Base-by-base conservation (phyloP, 2,329 filamentous ascomycete species). In the Colletotrichum sp. region DNA sequence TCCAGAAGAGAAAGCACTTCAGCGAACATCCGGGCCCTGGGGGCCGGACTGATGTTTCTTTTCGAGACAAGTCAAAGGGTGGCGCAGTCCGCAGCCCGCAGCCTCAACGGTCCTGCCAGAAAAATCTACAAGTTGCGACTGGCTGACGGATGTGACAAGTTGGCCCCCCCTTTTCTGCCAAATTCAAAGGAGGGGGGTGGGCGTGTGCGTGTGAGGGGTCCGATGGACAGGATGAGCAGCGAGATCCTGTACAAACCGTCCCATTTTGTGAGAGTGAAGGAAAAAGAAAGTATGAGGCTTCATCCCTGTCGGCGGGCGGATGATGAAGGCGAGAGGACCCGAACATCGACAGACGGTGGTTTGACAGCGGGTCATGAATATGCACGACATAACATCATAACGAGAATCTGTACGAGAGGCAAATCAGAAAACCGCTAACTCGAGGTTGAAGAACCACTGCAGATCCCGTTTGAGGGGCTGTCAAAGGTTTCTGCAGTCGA, bases 141-240 rank as follows among this genome's bases (percentile, higher is more conserved):
- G 73, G 73, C 70, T 75, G 70, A 60, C 73, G 66, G 70, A 73
- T 75, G 73, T 75, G 73, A 73, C 73, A 69, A 68, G 73, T 72
- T 60, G 55, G 24, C 30, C 36, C 72, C 68, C 43, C 21, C 52
- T 36, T 39, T 71, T 36, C 57, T 73, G 73, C 70, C 43, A 73
- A 68, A 59, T 73, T 63, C 64, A 59, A 43, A 75, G 59, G 55
- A 32, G 69, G n/a, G 43, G 43, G 10, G 43, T 52, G 43, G 43
- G 43, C n/a, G 12, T 48, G 43, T 48, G 43, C n/a, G 55, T 57
- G 69, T 70, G 60, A 61, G 61, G 28, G 68, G 52, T 63, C 60
- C 32, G 55, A 61, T 30, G 59, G 43, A 26, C 61, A 68, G 72
- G 61, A 72, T 61, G 67, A 63, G 63, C 72, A 72, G 68, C 63